Percentiles rank a stretch among this genome's conserved stretches.
Conservation (phyloP, 1,139 yeast genomes). For the Kurtzmaniella natalensis region DNA sequence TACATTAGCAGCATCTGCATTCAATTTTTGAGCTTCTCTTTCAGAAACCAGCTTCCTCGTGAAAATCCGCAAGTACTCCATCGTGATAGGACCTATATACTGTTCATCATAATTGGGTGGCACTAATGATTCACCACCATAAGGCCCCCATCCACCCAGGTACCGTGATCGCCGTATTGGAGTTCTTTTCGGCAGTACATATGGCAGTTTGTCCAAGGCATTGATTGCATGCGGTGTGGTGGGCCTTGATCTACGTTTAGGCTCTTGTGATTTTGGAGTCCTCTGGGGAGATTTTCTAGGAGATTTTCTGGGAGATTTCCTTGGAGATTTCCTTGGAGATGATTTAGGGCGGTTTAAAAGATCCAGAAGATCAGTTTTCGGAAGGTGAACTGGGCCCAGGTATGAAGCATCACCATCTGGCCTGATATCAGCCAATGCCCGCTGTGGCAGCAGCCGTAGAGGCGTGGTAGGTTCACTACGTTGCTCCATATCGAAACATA, state of each 20-base stretch:
- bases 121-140: not conserved
- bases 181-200: constrained; percentile 6
- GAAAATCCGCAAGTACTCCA: constrained; percentile 33
- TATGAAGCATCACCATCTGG: not conserved
- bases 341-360: constrained; percentile 1
- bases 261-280: too few species aligned
- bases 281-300: not conserved
- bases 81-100: constrained; percentile 37
- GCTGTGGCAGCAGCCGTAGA: constrained; percentile 8
- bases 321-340: too few species aligned
- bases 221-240: constrained; percentile 4
- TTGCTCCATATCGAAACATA: constrained; percentile 7
- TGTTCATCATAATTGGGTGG: constrained; percentile 23
- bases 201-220: constrained; percentile 7
- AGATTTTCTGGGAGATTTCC: not conserved
- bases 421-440: too few species aligned
- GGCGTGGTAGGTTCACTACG: constrained; percentile 31
- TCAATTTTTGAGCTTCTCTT: constrained; percentile 11
- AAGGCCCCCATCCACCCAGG: constrained; percentile 8
- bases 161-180: constrained; percentile 10
- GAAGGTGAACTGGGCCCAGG: constrained; percentile 5
- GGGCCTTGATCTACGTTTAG: constrained; percentile 7
- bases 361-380: constrained; percentile 6
- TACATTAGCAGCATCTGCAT: not conserved
- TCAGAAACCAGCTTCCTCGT: constrained; percentile 29